phyloP scores from a whole-genome alignment of 768 basidiomycete genomes.

The Psilocybe azurescens region DNA sequence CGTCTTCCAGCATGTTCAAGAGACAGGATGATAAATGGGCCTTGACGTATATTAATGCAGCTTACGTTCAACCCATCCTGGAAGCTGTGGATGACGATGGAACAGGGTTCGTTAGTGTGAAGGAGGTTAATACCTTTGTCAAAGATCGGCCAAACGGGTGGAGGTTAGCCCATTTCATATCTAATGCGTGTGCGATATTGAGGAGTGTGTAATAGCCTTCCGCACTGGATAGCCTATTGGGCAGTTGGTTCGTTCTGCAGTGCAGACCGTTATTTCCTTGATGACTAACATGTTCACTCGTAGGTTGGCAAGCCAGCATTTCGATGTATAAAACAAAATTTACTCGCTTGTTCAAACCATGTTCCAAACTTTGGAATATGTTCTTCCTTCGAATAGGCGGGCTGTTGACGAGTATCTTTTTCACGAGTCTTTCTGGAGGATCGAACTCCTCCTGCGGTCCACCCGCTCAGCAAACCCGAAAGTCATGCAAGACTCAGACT shows the following conservation, averaged over 20 bases:
- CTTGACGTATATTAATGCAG: conserved; percentile 43
- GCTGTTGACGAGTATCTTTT: conserved; percentile 40
- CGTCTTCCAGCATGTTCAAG: conserved; percentile 18
- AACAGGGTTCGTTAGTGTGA: conserved; percentile 45
- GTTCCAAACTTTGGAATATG: conserved; percentile 32
- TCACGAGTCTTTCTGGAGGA: conserved; percentile 36
- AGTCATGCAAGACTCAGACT: conserved; percentile 32
- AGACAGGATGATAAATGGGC: conserved; percentile 43
- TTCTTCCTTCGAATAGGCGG: conserved; percentile 36
- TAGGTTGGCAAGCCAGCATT: conserved; percentile 42
- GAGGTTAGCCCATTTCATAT: conserved; percentile 31
- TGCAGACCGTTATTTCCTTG: too few relatives aligned
- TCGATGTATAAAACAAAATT: conserved; percentile 40
- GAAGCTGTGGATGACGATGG: conserved; percentile 49
- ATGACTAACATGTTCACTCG: background rate
- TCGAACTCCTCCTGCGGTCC: conserved; percentile 39
- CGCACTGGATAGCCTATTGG: conserved; percentile 44
- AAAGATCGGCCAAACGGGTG: conserved; percentile 37
- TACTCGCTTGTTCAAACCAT: conserved; percentile 37
- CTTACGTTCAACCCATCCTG: conserved; percentile 45
- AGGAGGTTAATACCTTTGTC: conserved; percentile 46
- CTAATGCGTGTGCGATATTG: background rate
- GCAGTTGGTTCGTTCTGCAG: conserved; percentile 39
- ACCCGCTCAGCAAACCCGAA: conserved; percentile 34
- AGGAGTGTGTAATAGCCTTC: conserved; percentile 24